Conservation (phyloP, 768 basidiomycete genomes). For the Cytidiella melzeri region DNA sequence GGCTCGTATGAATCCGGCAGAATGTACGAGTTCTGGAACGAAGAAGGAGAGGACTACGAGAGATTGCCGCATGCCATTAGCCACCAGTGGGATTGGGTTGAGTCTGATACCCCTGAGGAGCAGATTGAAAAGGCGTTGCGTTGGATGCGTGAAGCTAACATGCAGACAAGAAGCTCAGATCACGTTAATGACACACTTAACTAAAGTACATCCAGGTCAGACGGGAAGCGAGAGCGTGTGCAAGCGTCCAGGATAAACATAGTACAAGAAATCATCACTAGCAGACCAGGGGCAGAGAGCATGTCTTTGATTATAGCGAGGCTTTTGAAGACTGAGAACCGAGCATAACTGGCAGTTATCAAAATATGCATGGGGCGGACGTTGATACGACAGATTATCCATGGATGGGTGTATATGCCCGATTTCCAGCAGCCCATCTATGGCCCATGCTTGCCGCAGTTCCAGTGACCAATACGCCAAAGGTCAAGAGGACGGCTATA, state of each 20-base stretch:
- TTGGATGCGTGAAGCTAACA: background rate
- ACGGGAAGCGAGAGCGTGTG: background rate
- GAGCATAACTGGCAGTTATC: too few species aligned
- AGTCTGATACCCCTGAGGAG: constrained; percentile 28
- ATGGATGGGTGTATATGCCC: constrained; percentile 45
- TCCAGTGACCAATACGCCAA: constrained; percentile 57
- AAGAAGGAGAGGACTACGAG: constrained; percentile 31
- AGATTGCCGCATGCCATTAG: constrained; percentile 35
- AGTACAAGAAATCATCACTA: too few species aligned
- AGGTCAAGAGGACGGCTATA: constrained; percentile 42
- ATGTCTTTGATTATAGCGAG: too few species aligned
- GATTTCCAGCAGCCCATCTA: constrained; percentile 73
- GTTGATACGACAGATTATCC: too few species aligned
- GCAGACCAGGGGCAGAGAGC: too few species aligned
- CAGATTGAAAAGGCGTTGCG: constrained; percentile 22
- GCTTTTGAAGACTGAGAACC: too few species aligned
- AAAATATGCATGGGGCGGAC: too few species aligned
- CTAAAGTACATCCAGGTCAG: background rate
- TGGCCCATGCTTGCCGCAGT: constrained; percentile 54
- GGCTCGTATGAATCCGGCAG: constrained; percentile 18
- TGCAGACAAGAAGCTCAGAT: background rate
- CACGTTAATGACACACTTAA: background rate
- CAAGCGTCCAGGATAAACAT: too few species aligned
- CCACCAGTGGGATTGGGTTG: constrained; percentile 38
- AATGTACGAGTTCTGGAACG: constrained; percentile 29